phyloP scores from a whole-genome alignment of 2,329 filamentous ascomycete species.

The Aspergillus melleus region DNA sequence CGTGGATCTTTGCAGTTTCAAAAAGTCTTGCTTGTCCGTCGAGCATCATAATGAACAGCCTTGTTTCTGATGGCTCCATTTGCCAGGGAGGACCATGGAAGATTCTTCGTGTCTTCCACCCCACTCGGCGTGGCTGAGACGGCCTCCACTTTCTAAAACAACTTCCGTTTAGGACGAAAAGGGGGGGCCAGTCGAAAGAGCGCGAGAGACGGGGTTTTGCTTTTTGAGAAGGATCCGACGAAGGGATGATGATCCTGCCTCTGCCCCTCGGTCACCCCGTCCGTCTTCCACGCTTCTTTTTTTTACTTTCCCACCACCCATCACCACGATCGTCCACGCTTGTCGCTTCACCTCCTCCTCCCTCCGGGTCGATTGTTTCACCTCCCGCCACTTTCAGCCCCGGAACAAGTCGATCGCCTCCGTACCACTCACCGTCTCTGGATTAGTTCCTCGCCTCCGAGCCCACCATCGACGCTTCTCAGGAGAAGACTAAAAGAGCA shows the following conservation, averaged over 20 bases:
- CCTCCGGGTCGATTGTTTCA: conserved; percentile 13
- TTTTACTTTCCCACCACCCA: background rate
- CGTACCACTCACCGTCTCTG: conserved; percentile 2
- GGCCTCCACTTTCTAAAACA: conserved; percentile 19
- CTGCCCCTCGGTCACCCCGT: conserved; percentile 2
- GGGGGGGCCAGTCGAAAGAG: background rate
- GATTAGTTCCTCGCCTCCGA: background rate
- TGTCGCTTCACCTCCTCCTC: conserved; percentile 2
- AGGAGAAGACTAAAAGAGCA: background rate
- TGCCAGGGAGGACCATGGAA: conserved; percentile 4
- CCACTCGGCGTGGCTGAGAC: conserved; percentile 14
- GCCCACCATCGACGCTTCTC: background rate
- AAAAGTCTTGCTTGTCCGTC: background rate
- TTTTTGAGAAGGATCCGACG: background rate
- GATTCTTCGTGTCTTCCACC: conserved; percentile 16
- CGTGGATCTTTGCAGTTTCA: background rate
- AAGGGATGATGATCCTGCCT: background rate
- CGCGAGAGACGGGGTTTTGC: background rate
- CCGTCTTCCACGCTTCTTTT: background rate
- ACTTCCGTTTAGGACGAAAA: background rate
- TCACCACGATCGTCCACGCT: conserved; percentile 9
- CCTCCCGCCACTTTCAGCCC: conserved; percentile 14
- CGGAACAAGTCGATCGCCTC: conserved; percentile 5
- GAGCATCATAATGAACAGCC: background rate
- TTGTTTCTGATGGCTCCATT: background rate